These are phyloP conservation scores for Globisporangium nunn DNA, from an alignment of 352 stramenopile species.

Conservation along the genomic window DNA sequence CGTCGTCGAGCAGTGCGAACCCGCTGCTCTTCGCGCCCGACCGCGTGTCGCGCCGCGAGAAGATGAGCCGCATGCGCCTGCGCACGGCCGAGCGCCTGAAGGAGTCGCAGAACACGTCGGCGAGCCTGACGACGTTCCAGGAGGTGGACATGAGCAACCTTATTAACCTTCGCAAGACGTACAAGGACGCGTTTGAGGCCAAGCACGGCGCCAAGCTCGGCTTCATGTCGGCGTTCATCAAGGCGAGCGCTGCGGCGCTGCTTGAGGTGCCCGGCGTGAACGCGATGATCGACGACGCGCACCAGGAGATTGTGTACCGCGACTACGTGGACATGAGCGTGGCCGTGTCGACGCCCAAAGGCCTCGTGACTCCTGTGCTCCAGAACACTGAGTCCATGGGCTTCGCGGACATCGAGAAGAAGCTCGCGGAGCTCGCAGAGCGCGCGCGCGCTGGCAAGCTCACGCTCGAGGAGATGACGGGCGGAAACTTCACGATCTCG, in stretches of 20 bases:
- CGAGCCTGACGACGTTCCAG: constrained; percentile 99
- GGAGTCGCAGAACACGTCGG: constrained; percentile 96
- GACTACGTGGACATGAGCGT: constrained; percentile 99
- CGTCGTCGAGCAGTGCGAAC: neutral
- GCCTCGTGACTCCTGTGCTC: constrained; percentile 97
- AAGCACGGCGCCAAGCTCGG: constrained; percentile 96
- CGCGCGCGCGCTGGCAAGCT: constrained; percentile 60
- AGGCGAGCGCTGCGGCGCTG: constrained; percentile 92
- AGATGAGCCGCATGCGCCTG: constrained; percentile 93
- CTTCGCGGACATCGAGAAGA: constrained; percentile 95
- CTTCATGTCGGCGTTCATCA: constrained; percentile 98
- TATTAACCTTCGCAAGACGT: constrained; percentile 88
- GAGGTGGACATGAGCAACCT: constrained; percentile 96
- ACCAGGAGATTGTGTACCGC: constrained; percentile 98
- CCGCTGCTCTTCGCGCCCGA: neutral
- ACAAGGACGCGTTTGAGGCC: constrained; percentile 93
- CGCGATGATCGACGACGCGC: constrained; percentile 94
- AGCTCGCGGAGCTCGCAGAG: constrained; percentile 86
- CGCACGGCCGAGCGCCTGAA: constrained; percentile 95
- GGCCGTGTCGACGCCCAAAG: constrained; percentile 76
- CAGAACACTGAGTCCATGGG: constrained; percentile 95
- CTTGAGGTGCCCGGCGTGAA: constrained; percentile 95
- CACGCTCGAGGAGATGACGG: constrained; percentile 91
- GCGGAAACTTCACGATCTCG: constrained; percentile 97
- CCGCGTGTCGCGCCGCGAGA: constrained; percentile 8